Evolutionary conservation across 1,139 yeast species (phyloP), one percentile per base, ranked within the genome.

Genomic region (Yamadazyma spencermartinsiae): DNA sequence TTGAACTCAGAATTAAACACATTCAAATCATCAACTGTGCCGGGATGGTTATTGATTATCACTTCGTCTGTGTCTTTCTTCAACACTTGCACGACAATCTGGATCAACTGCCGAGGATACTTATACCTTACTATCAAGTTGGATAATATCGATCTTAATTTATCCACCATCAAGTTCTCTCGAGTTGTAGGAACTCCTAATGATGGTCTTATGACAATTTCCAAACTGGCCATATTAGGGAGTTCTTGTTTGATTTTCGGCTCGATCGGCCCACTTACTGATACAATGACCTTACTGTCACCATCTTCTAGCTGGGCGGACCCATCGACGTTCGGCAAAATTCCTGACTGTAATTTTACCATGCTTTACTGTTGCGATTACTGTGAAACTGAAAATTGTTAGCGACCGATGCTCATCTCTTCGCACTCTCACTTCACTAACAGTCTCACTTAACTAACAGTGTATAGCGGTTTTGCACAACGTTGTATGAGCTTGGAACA

Each of bases 191-290:
- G 74, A 2, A 84, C 72, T 1, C 97, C 97, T 8, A 72, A 64
- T 16, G 86, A 78, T 1, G 98, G 97, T 36, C 90, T 70, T 3
- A 90, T 80, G 17, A 80, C 76, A n/a, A 92, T 74, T 58, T 89
- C 97, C 28, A 92, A 61, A 18, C 88, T 80, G 13, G 92, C 83
- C 35, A 74, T 72, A 17, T 86, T 83, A 6, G 98, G 96, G 30
- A 83, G 62, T 58, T 92, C 98, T 56, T 89, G 96, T 50, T 94
- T 76, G 14, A 78, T 63, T 59, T 84, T 85, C 9, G 90, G 86
- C 54, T 90, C 98, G 34, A 90, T 75, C 0, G 98, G 98, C 0
- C 98, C 98, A 1, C 90, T 76, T 1, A 90, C 90, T 0, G 96
- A 80, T 31, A 84, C 80, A 3, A 88, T 61, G 6, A 86, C 80